Conservation (phyloP, 345 rosid species). For the Euphorbia tirucalli region DNA sequence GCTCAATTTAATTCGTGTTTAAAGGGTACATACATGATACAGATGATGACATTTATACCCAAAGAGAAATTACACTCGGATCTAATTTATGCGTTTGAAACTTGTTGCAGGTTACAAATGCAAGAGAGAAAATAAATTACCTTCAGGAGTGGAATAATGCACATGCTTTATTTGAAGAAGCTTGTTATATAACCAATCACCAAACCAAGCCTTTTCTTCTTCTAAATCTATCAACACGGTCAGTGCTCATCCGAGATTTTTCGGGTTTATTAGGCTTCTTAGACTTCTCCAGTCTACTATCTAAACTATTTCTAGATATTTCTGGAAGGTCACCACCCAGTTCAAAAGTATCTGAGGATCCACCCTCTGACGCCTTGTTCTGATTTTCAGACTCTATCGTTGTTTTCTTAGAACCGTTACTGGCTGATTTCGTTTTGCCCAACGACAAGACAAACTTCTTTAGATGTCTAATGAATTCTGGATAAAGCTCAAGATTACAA, state of each 20-base stretch:
- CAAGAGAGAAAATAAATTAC: no score
- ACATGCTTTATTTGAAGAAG: constrained; percentile 32
- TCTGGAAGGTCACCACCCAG: constrained; percentile 66
- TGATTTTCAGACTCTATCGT: constrained; percentile 38
- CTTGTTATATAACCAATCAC: constrained; percentile 48
- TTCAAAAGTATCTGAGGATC: constrained; percentile 64
- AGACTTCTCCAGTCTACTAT: constrained; percentile 87
- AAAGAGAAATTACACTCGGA: constrained; percentile 25
- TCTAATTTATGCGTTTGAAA: constrained; percentile 23
- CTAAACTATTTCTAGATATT: constrained; percentile 92
- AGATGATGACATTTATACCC: constrained; percentile 19
- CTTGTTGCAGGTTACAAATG: constrained; percentile 20
- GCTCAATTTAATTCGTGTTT: constrained; percentile 19
- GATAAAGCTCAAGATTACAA: constrained; percentile 86
- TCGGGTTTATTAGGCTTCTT: constrained; percentile 82
- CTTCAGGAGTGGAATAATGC: constrained; percentile 19
- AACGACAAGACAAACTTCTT: constrained; percentile 65
- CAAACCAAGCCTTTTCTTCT: constrained; percentile 68
- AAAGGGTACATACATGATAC: constrained; percentile 27
- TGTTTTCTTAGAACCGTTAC: constrained; percentile 39
- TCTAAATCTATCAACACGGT: constrained; percentile 73
- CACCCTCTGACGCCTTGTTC: constrained; percentile 53
- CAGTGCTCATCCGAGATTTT: constrained; percentile 92
- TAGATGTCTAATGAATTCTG: constrained; percentile 75
- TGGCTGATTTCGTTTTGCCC: constrained; percentile 49